phyloP scores from a whole-genome alignment of 106 monocot genomes.

The Dioscorea zingiberensis region DNA sequence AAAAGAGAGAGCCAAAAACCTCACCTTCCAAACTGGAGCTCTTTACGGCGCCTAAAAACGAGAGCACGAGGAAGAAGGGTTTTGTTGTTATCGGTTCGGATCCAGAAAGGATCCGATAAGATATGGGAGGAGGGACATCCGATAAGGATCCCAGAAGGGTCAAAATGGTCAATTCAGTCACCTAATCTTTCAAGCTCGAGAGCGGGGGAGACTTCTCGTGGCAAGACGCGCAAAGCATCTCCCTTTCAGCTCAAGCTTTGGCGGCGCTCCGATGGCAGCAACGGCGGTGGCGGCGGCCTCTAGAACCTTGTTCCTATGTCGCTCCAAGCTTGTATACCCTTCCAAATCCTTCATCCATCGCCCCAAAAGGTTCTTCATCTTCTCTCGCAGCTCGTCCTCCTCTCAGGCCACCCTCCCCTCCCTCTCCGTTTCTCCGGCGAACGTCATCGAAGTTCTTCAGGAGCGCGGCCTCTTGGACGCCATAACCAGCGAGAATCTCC shows the following conservation, averaged over 20 bases:
- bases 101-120: no score
- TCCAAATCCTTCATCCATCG: constrained; percentile 9
- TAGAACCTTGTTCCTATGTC: constrained; percentile 19
- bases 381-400: constrained; percentile 8
- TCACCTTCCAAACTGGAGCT: no score
- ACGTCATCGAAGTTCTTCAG: constrained; percentile 64
- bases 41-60: no score
- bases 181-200: no score
- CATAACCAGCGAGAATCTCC: constrained; percentile 55
- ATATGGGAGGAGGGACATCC: no score
- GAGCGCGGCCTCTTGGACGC: constrained; percentile 79
- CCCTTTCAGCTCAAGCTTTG: not conserved
- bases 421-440: constrained; percentile 1
- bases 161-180: no score
- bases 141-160: no score
- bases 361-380: not conserved
- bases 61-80: no score
- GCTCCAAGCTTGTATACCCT: constrained; percentile 8
- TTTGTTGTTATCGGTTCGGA: no score
- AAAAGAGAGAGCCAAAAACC: no score
- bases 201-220: no score
- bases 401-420: constrained; percentile 6
- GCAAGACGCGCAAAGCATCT: no score
- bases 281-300: constrained; percentile 8
- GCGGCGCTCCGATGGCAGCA: constrained; percentile 1